Conservation (phyloP, 2,329 filamentous ascomycete species). For the Cladophialophora immunda region DNA sequence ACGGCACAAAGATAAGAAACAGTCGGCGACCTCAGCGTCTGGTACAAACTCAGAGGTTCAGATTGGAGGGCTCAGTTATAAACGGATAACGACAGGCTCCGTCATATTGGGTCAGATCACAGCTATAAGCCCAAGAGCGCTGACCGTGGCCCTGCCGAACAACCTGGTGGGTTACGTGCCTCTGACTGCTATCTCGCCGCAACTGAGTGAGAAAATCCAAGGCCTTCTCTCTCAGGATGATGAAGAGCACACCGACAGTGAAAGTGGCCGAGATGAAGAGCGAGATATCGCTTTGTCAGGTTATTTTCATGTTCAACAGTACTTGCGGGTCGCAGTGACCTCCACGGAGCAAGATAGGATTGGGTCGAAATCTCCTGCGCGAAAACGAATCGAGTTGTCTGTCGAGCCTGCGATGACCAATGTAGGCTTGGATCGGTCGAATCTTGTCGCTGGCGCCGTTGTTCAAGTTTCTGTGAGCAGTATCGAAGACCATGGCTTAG, state of each 20-base stretch:
- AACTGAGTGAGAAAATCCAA: conserved; percentile 79
- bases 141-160: conserved; percentile 87
- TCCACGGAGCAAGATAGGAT: conserved; percentile 71
- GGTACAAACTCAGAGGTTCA: conserved; percentile 52
- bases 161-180: conserved; percentile 90
- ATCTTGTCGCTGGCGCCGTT: conserved; percentile 77
- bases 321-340: conserved; percentile 81
- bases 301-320: conserved; percentile 85
- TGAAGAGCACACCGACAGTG: conserved; percentile 63
- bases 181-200: conserved; percentile 87
- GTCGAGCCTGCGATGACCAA: conserved; percentile 83
- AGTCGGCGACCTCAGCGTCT: conserved; percentile 60
- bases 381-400: conserved; percentile 86
- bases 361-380: conserved; percentile 68
- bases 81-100: conserved; percentile 86
- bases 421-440: conserved; percentile 73
- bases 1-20: conserved; percentile 59
- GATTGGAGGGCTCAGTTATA: conserved; percentile 88
- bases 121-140: conserved; percentile 79
- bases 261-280: conserved; percentile 50
- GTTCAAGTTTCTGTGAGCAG: conserved; percentile 89
- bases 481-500: conserved; percentile 92
- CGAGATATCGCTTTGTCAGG: conserved; percentile 75
- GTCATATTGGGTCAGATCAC: conserved; percentile 87
- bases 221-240: conserved; percentile 68